A percentile compares a stretch with the other conserved stretches of the same genome.
These are phyloP conservation scores for Papiliotrema terrestris DNA, from an alignment of 1,284 basidiomycete species.

Conservation along the genomic window DNA sequence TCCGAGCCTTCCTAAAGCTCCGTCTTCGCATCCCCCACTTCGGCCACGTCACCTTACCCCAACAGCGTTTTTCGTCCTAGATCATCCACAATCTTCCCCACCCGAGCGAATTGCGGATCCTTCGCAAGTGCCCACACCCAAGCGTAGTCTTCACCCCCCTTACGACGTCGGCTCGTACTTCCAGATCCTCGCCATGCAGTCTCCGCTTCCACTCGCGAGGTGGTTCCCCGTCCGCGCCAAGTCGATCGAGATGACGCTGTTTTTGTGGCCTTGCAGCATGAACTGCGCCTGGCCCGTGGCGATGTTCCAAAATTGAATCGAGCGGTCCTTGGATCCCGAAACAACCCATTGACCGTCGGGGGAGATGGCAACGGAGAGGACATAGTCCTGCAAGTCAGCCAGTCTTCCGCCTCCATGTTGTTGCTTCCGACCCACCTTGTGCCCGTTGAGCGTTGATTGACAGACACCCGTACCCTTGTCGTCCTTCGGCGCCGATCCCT, in stretches of 20 bases:
- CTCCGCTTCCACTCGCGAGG: conserved; percentile 81
- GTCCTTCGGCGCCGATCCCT: conserved; percentile 33
- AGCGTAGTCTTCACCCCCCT: background rate
- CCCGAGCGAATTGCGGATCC: too few species aligned
- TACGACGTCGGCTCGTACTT: conserved; percentile 38
- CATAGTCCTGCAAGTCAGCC: conserved; percentile 43
- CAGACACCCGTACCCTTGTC: conserved; percentile 58
- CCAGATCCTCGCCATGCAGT: conserved; percentile 80
- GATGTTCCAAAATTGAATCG: conserved; percentile 85
- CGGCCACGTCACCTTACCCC: too few species aligned
- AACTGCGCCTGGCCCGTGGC: conserved; percentile 69
- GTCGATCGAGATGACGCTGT: conserved; percentile 83
- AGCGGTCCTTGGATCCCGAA: conserved; percentile 84
- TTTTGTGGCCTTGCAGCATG: conserved; percentile 85
- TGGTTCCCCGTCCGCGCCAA: conserved; percentile 69
- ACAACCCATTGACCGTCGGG: conserved; percentile 85
- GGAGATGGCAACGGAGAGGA: conserved; percentile 61
- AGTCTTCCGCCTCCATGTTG: background rate
- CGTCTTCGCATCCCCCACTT: too few species aligned
- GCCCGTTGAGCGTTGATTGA: conserved; percentile 74
- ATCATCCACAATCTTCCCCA: too few species aligned
- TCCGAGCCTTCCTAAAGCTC: too few species aligned
- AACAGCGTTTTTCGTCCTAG: too few species aligned
- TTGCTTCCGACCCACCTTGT: conserved; percentile 60
- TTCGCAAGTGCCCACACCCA: too few species aligned